Evolutionary conservation across 1,139 yeast genomes (phyloP).

Genomic region (Tardiomyces blankii): DNA sequence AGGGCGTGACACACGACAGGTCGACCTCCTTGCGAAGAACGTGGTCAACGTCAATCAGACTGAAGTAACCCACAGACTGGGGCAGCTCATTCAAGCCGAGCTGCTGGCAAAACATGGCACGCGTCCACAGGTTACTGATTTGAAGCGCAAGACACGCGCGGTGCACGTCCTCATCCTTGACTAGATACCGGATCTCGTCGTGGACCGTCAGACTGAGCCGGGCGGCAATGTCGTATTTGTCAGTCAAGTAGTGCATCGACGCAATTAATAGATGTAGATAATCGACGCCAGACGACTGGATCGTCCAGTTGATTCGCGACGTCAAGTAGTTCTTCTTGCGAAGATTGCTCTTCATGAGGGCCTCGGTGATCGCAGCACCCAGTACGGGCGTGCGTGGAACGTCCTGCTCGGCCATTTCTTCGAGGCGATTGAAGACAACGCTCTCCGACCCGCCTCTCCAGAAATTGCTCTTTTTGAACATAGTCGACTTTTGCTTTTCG

Average conservation of each 20-base stretch:
- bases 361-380: constrained; percentile 89
- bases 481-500: constrained; percentile 28
- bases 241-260: constrained; percentile 76
- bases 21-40: constrained; percentile 84
- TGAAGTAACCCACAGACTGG: constrained; percentile 90
- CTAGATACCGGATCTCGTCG: constrained; percentile 84
- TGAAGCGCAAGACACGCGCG: constrained; percentile 76
- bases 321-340: constrained; percentile 60
- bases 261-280: constrained; percentile 76
- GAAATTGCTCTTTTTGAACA: constrained; percentile 28
- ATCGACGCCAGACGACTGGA: constrained; percentile 97
- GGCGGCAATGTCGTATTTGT: constrained; percentile 59
- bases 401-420: constrained; percentile 75
- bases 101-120: constrained; percentile 92
- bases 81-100: constrained; percentile 85
- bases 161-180: constrained; percentile 59
- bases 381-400: constrained; percentile 82
- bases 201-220: constrained; percentile 83
- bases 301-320: constrained; percentile 93
- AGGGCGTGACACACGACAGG: constrained; percentile 83
- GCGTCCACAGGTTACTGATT: constrained; percentile 86
- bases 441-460: constrained; percentile 97
- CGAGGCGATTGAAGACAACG: constrained; percentile 78
- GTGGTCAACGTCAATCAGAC: constrained; percentile 84
- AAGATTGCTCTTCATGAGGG: constrained; percentile 57